Percentiles rank a stretch among this genome's conserved stretches.
Evolutionary conservation across 257 asterid genomes (phyloP).

Genomic region (Forsythia suspensa): DNA sequence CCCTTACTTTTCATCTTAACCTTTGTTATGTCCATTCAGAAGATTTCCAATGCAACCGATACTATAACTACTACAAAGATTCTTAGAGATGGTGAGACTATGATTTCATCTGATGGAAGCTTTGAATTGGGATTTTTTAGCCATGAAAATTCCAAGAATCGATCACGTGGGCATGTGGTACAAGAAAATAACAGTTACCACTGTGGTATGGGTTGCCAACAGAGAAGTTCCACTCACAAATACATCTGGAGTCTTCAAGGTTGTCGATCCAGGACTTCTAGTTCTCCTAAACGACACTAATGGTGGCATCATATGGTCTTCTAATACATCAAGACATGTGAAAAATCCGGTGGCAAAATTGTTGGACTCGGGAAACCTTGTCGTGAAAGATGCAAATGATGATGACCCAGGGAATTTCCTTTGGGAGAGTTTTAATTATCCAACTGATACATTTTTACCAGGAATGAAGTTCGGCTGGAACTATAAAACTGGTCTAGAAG

Average conservation of each 20-base stretch:
- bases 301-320: conserved; percentile 10
- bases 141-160: conserved; percentile 15
- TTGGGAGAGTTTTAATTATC: conserved; percentile 32
- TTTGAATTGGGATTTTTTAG: conserved; percentile 27
- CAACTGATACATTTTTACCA: conserved; percentile 23
- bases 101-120: conserved; percentile 8
- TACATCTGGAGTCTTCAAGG: conserved; percentile 6
- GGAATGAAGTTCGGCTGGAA: conserved; percentile 31
- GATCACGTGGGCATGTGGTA: conserved; percentile 27
- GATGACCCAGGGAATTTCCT: conserved; percentile 17
- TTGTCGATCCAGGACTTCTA: conserved; percentile 1
- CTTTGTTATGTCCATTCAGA: background rate
- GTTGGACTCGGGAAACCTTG: conserved; percentile 26
- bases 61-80: background rate
- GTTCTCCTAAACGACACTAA: conserved; percentile 14
- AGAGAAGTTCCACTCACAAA: conserved; percentile 16
- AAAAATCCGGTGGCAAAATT: background rate
- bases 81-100: background rate
- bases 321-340: background rate
- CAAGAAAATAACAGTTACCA: conserved; percentile 3
- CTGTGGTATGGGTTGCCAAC: conserved; percentile 22
- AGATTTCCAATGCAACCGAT: background rate
- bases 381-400: conserved; percentile 12
- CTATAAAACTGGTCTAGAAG: conserved; percentile 22
- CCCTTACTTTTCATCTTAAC: background rate